phyloP scores from a whole-genome alignment of 2,329 filamentous ascomycete genomes.

The Fusarium illudens region DNA sequence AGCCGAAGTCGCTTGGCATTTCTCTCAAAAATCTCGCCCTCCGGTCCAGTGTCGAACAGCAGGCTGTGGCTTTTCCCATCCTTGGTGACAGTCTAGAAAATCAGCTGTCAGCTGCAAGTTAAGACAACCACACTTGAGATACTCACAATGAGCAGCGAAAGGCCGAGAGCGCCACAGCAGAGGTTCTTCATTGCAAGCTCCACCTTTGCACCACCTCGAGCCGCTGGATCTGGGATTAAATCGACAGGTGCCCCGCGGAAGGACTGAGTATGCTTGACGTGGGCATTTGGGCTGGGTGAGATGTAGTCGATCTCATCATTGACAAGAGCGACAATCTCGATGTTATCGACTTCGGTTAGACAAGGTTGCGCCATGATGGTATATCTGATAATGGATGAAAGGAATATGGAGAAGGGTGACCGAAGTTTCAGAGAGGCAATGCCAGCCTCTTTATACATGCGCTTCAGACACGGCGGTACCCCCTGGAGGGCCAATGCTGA shows the following conservation, averaged over 20 bases:
- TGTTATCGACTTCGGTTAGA: constrained; percentile 34
- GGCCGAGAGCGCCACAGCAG: constrained; percentile 63
- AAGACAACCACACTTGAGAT: neutral
- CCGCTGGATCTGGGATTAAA: constrained; percentile 44
- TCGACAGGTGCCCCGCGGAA: constrained; percentile 53
- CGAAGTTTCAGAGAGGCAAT: neutral
- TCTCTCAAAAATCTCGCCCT: constrained; percentile 59
- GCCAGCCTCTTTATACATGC: constrained; percentile 1
- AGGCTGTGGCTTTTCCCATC: constrained; percentile 49
- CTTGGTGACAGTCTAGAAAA: constrained; percentile 54
- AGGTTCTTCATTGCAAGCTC: constrained; percentile 60
- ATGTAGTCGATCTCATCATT: constrained; percentile 65
- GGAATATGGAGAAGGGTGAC: neutral
- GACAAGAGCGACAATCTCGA: constrained; percentile 60
- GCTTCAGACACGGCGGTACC: neutral
- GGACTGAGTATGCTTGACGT: constrained; percentile 52
- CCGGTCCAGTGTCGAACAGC: constrained; percentile 59
- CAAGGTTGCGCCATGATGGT: neutral
- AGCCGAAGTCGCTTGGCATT: constrained; percentile 51
- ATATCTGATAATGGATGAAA: neutral
- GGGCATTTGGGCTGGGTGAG: constrained; percentile 55
- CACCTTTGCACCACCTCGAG: constrained; percentile 51
- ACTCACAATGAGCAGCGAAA: constrained; percentile 60
- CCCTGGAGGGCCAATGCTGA: constrained; percentile 7
- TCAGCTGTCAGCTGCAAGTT: neutral